A percentile compares a stretch with the other conserved stretches of the same genome.
Conservation (phyloP, 2,329 filamentous ascomycete genomes). For the Colletotrichum noveboracense region DNA sequence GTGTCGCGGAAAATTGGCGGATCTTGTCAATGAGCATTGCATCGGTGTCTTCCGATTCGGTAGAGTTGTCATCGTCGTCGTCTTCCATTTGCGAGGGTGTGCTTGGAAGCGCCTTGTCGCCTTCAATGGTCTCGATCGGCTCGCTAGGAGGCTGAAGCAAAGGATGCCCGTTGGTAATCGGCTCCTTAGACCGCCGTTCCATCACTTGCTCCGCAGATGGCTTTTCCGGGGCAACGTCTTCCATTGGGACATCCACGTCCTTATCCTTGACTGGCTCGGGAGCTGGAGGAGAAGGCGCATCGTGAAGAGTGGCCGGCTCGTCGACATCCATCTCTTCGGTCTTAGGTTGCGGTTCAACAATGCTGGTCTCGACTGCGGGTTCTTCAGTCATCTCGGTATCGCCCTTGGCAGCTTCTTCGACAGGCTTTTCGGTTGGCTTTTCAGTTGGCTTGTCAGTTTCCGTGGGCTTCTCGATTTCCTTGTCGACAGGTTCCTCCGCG, state of each 20-base stretch:
- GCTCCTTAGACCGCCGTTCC: neutral
- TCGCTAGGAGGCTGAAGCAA: slow-evolving; percentile 9
- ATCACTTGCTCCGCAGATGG: slow-evolving; percentile 22
- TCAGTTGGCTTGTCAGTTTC: neutral
- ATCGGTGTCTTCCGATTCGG: slow-evolving; percentile 60
- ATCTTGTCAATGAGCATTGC: slow-evolving; percentile 53
- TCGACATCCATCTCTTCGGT: slow-evolving; percentile 48
- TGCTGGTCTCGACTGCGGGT: neutral
- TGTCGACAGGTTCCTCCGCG: neutral
- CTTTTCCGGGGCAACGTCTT: slow-evolving; percentile 26
- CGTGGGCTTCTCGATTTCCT: neutral
- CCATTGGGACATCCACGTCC: slow-evolving; percentile 25
- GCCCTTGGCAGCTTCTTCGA: neutral
- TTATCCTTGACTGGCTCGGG: neutral
- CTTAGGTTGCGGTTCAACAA: slow-evolving; percentile 35
- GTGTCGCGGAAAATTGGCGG: slow-evolving; percentile 58
- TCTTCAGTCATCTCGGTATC: slow-evolving; percentile 21
- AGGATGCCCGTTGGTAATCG: neutral
- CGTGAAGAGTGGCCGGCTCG: slow-evolving; percentile 9
- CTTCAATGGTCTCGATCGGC: slow-evolving; percentile 28
- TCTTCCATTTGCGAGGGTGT: slow-evolving; percentile 54
- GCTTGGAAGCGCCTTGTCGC: slow-evolving; percentile 36
- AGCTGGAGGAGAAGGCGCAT: neutral
- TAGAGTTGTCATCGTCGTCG: slow-evolving; percentile 57
- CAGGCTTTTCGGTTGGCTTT: neutral